Evolutionary conservation across 2,329 filamentous ascomycete genomes (phyloP).

Genomic region (Septoria linicola): DNA sequence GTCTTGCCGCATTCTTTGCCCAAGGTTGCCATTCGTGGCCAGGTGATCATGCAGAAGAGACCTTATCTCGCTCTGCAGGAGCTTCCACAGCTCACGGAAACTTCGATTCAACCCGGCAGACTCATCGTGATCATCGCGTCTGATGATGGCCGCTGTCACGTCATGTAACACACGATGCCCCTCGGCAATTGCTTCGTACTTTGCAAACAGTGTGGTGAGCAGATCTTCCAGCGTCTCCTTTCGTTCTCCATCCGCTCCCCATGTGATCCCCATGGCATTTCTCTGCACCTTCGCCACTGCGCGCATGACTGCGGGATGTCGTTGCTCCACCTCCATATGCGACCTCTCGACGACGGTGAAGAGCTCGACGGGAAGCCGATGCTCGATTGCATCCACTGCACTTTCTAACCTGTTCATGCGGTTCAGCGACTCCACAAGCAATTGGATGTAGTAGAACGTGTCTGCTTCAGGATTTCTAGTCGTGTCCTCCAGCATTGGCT

Average conservation of each 20-base stretch:
- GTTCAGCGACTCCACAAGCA: conserved; percentile 86
- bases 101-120: conserved; percentile 73
- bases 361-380: conserved; percentile 87
- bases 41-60: conserved; percentile 94
- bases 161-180: conserved; percentile 93
- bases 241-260: conserved; percentile 32
- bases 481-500: conserved; percentile 74
- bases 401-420: conserved; percentile 82
- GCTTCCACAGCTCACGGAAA: conserved; percentile 96
- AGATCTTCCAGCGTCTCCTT: conserved; percentile 87
- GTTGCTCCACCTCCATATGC: conserved; percentile 87
- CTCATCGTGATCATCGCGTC: conserved; percentile 66
- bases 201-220: conserved; percentile 87
- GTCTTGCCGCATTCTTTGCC: conserved; percentile 54
- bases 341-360: conserved; percentile 94
- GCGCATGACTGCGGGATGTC: conserved; percentile 78
- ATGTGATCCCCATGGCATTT: conserved; percentile 39
- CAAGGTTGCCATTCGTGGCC: conserved; percentile 80
- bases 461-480: conserved; percentile 92
- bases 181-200: conserved; percentile 96
- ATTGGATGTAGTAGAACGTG: conserved; percentile 87
- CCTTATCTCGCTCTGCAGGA: conserved; percentile 96
- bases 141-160: conserved; percentile 80
- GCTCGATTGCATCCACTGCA: conserved; percentile 86
- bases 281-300: conserved; percentile 51